Base-by-base conservation (phyloP, 2,329 filamentous ascomycete genomes). In the Thermoascus crustaceus region DNA sequence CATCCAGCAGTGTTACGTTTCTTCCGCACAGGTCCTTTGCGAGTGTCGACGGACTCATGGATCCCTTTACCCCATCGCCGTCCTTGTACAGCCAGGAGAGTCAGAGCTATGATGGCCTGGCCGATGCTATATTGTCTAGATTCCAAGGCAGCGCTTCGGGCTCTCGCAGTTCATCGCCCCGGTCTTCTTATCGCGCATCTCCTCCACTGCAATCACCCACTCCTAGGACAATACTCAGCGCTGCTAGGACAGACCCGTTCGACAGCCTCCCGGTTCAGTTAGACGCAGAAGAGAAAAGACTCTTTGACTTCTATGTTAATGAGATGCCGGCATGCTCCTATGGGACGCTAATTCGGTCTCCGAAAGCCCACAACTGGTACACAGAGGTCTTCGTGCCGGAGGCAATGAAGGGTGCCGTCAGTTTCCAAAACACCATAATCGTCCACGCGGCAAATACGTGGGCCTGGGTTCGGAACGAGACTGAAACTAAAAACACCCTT, bases 221-320 rank as follows among this genome's bases (percentile, higher is more conserved):
- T 10, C 57, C 58, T 8, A 49, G 47, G 36, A 53, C 53, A 3
- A 45, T 59, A 1, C 43, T 61, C 20, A 61, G 55, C 32, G 60
- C 60, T 20, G 53, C 61, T 8, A 51, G 53, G 16, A 63, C 55
- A 8, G 56, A 63, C 33, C 55, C 60, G 0, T 63, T 63, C 41
- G 56, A 61, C 40, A 45, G 45, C 3, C 42, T 63, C 5, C 60
- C 61, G 7, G 41, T 60, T 36, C 46, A 51, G 6, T 30, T 62
- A 19, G 50, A 53, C 34, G 32, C 35, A 13, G 50, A 59, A 29
- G 57, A 54, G 10, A 47, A 58, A 34, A 41, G 44, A 16, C 40
- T 63, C 2, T 62, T 63, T 34, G 58, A 64, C 39, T 63, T 62
- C 24, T 64, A 63, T 38, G 54, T 56, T n/a, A 57, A 57, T 23